These are phyloP conservation scores for Fusarium pseudonygamai DNA, from an alignment of 2,329 filamentous ascomycete species.

Conservation along the genomic window DNA sequence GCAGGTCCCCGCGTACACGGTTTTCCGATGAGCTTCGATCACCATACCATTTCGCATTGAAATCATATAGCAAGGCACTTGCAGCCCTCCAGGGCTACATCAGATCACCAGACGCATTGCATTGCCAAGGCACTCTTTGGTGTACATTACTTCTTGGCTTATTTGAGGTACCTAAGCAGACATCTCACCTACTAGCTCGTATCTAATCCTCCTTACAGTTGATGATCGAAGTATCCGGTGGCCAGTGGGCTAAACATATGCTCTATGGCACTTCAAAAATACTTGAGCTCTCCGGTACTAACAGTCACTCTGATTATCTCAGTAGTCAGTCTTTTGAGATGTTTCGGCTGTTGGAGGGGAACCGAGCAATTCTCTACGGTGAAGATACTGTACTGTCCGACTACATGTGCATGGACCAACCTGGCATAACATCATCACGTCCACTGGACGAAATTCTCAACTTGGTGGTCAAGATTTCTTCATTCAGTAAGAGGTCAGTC, in stretches of 20 bases:
- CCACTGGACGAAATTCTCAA: neutral
- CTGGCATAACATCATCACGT: accelerated
- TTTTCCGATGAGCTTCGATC: neutral
- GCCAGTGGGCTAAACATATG: slow-evolving; percentile 44
- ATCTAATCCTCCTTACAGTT: slow-evolving; percentile 28
- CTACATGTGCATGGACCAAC: neutral
- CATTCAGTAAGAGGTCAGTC: slow-evolving; percentile 34
- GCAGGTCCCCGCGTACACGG: slow-evolving; percentile 14
- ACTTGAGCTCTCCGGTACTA: slow-evolving; percentile 13
- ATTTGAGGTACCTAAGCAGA: slow-evolving; percentile 40
- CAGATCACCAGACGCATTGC: neutral
- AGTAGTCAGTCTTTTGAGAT: slow-evolving; percentile 28
- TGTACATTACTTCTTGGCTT: slow-evolving; percentile 41
- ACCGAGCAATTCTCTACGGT: slow-evolving; percentile 39
- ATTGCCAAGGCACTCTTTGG: slow-evolving; percentile 35
- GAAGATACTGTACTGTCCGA: slow-evolving; percentile 33
- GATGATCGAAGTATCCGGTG: slow-evolving; percentile 38
- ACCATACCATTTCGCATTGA: slow-evolving; percentile 17
- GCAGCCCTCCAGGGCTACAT: slow-evolving; percentile 19
- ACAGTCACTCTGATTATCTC: neutral
- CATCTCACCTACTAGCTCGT: neutral
- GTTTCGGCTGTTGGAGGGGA: slow-evolving; percentile 38
- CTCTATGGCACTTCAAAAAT: slow-evolving; percentile 39
- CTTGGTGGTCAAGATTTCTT: slow-evolving; percentile 24
- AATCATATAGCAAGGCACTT: slow-evolving; percentile 34